Conservation (phyloP, 2,329 filamentous ascomycete species). For the Colletotrichum sp. region DNA sequence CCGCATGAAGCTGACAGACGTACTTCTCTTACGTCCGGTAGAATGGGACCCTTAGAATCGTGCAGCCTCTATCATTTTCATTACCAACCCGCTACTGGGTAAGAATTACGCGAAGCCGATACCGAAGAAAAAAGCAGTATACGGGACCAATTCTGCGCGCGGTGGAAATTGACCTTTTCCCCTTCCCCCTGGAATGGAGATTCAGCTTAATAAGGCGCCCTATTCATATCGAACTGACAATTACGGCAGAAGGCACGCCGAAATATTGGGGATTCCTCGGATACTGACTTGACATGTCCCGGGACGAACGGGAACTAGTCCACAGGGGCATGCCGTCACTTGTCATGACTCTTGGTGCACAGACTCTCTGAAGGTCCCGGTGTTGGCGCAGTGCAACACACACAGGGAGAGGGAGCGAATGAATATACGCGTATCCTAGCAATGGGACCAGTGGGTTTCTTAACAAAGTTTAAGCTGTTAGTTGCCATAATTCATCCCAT, state of each 20-base stretch:
- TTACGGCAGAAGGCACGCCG: rapidly evolving
- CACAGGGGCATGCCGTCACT: neutral
- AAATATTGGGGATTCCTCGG: neutral
- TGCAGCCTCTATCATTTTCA: neutral
- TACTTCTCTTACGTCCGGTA: rapidly evolving
- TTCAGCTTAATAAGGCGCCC: neutral
- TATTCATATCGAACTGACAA: rapidly evolving
- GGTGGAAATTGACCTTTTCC: neutral
- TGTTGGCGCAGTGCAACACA: neutral
- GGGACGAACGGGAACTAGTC: neutral
- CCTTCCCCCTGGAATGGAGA: neutral
- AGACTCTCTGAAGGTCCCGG: neutral
- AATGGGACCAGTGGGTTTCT: neutral
- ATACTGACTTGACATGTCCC: neutral
- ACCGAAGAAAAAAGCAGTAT: neutral
- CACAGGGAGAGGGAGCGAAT: neutral
- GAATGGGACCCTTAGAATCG: too few relatives aligned
- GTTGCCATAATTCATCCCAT: neutral
- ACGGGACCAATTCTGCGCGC: neutral
- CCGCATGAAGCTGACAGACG: too few relatives aligned
- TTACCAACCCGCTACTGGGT: too few relatives aligned
- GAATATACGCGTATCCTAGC: neutral
- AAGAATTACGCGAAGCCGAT: neutral
- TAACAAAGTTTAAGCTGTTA: neutral
- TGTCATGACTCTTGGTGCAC: neutral